Percentiles rank a stretch among this genome's conserved stretches.
Evolutionary conservation across 1,284 basidiomycete species (phyloP).

Genomic region (Rugosomyces carneus): DNA sequence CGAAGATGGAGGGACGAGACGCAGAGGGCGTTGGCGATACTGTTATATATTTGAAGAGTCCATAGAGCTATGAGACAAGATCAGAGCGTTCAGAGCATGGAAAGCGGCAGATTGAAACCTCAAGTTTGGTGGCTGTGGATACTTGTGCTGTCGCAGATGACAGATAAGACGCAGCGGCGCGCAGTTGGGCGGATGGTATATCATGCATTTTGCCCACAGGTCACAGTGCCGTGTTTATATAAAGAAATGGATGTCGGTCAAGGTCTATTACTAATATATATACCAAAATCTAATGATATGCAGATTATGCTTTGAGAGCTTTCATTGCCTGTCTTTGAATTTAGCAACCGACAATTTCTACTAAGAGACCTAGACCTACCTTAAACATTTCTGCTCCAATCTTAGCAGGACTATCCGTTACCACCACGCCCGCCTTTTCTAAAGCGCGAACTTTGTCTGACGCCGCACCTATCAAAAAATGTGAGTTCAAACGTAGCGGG

Average conservation of each 20-base stretch:
- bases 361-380: slow-evolving; percentile 36
- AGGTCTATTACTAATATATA: background rate
- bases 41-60: slow-evolving; percentile 76
- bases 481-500: background rate
- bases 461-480: slow-evolving; percentile 64
- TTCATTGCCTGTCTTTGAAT: slow-evolving; percentile 65
- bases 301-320: slow-evolving; percentile 52
- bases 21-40: slow-evolving; percentile 47
- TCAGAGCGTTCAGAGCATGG: slow-evolving; percentile 28
- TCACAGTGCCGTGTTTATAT: too few species aligned
- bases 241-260: too few species aligned
- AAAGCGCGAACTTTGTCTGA: slow-evolving; percentile 95
- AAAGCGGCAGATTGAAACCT: slow-evolving; percentile 49
- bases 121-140: slow-evolving; percentile 59
- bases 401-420: slow-evolving; percentile 95
- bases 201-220: slow-evolving; percentile 6
- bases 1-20: slow-evolving; percentile 75
- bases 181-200: slow-evolving; percentile 44
- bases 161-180: slow-evolving; percentile 58
- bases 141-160: slow-evolving; percentile 50
- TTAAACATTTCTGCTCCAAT: slow-evolving; percentile 86
- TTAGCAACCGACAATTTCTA: background rate
- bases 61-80: slow-evolving; percentile 63
- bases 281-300: slow-evolving; percentile 1
- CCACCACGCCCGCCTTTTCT: slow-evolving; percentile 87